Evolutionary conservation across 2,329 filamentous ascomycete genomes (phyloP), one percentile per base, ranked within the genome.

Genomic region (Hypoxylon sp.): DNA sequence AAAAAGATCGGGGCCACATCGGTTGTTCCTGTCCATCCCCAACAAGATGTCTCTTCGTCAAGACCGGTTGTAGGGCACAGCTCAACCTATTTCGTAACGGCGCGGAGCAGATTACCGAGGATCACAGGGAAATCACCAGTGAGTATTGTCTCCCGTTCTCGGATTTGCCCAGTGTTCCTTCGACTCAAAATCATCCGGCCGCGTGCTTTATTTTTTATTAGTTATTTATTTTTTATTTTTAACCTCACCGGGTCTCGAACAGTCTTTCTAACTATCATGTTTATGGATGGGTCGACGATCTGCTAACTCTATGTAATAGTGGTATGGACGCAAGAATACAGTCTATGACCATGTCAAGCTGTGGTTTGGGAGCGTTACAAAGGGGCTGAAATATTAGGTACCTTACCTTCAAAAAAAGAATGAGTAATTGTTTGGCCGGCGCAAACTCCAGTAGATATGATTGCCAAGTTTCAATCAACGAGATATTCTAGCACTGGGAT

Each of bases 11-110:
- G 80, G 0, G 80, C 81, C 3, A 79, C 78, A 0, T 80, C 77
- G n/a, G 83, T 82, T 0, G 80, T 82, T 4, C 87, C 87, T 0
- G 73, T 79, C 1, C 79, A 83, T 6, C 71, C 75, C 1, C 75
- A 80, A 3, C 73, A 79, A 45, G 75, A 72, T 11, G 80, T 85
- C 75, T 72, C 80, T 21, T 79, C 34, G 6, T 70, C 72, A 13
- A 67, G 62, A 34, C 72, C 72, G 13, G 72, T 69, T 13, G 56
- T 73, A 10, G 45, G 38, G 6, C 71, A 73, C 23, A 74, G 71
- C 64, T 68, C 68, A 30, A 70, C 68, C 13, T 70, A 75, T 52
- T 72, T 73, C 38, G 62, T 72, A 13, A n/a, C 36, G 36, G 72
- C 73, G 10, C 45, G 66, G 50, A 46, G 52, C n/a, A 68, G 68